Base-by-base conservation (phyloP, 495 filamentous ascomycete species). In the Acidomyces sp. region DNA sequence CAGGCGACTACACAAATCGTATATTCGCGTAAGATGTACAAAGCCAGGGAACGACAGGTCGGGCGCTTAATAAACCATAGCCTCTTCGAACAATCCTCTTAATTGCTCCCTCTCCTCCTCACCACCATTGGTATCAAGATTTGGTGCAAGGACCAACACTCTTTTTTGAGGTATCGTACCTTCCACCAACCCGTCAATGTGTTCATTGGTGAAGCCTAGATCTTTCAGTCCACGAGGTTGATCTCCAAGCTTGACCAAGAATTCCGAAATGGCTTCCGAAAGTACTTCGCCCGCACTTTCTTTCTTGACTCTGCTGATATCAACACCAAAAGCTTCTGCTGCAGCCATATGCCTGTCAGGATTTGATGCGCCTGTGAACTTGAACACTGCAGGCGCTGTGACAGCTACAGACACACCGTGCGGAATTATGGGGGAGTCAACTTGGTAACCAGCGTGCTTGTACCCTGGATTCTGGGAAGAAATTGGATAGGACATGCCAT, bases 401-500 rank as follows among this genome's bases (percentile, higher is more conserved):
- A 97, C 88, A 15, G 90, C 90, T 0, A 97, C 90, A 1, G 78
- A 82, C 24, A 97, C 90, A 17, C 92, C 92, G 62, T 96, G 92
- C 0, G 90, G 88, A 54, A 96, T 96, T 48, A 97, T 81, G 1
- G 85, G 74, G 37, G 65, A 48, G 12, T 68, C 57, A 12, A 87
- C 75, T 0, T 75, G 61, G 59, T 97, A 97, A 7, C 90, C 92
- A 1, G 66, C 56, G 53, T 97, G 90, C 53, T 75, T 74, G 57
- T 96, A 94, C 5, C 77, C 81, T 0, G 84, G 85, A 54, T 96
- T 96, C 56, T 92, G 85, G 26, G 84, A 79, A 18, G 83, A 87
- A 50, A 96, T 90, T 4, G 88, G 88, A 57, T 97, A 97, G 26
- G 75, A 82, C 86, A 96, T 93, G 41, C 87, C 90, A 55, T 97